A percentile compares a stretch with the other conserved stretches of the same genome.
Conservation (phyloP, 208 protist species). For the Histomonas meleagridis region DNA sequence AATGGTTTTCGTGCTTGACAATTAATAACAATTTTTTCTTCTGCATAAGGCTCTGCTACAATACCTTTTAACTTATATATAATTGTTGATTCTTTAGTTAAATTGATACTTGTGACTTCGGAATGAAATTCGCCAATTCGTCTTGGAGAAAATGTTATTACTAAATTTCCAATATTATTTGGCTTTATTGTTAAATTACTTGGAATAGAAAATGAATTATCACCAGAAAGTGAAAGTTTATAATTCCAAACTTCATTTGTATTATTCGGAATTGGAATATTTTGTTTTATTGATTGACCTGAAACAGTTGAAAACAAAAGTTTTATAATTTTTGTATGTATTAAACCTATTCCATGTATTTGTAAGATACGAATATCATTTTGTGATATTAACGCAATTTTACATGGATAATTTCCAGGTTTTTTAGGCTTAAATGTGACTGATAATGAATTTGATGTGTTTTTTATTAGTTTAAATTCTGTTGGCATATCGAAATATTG, state of each 20-base stretch:
- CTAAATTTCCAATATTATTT: neutral
- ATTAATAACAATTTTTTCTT: neutral
- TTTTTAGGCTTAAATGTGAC: conserved; percentile 7
- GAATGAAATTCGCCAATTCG: neutral
- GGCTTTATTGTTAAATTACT: neutral
- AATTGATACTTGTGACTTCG: neutral
- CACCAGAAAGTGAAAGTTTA: neutral
- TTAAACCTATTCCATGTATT: neutral
- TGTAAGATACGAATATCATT: neutral
- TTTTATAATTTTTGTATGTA: neutral
- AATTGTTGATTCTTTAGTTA: conserved; percentile 6
- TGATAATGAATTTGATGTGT: neutral
- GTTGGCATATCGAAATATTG: neutral
- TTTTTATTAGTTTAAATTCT: neutral
- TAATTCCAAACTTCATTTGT: neutral
- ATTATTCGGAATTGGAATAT: neutral
- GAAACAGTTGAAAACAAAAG: neutral
- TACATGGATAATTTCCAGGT: neutral
- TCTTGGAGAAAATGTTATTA: neutral
- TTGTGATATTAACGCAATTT: neutral
- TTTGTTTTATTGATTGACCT: neutral
- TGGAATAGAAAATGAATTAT: neutral
- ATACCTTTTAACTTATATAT: neutral
- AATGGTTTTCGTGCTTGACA: neutral
- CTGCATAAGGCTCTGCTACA: neutral